A percentile compares a stretch with the other conserved stretches of the same genome.
phyloP scores from a whole-genome alignment of 1,139 yeast genomes.

The Cylindricascospora bacillispora region DNA sequence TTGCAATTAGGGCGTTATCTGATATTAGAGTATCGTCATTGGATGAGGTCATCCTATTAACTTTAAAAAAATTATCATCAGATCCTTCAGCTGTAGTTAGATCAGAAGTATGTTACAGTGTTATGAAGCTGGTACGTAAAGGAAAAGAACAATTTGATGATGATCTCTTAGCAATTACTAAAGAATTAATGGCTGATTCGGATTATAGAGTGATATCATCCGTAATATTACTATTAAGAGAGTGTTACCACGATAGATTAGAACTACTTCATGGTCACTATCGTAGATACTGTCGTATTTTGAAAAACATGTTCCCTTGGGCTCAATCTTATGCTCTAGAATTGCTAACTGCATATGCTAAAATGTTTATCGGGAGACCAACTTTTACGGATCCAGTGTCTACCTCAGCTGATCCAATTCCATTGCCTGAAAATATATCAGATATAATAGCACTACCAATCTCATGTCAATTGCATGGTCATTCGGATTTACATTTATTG shows the following conservation, averaged over 20 bases:
- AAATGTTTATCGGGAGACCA: constrained; percentile 48
- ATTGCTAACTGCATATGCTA: constrained; percentile 51
- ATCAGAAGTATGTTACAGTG: constrained; percentile 65
- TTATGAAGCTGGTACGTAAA: constrained; percentile 36
- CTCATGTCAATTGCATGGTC: constrained; percentile 35
- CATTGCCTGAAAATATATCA: constrained; percentile 32
- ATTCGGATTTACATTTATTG: constrained; percentile 46
- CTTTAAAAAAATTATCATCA: constrained; percentile 51
- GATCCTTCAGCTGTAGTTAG: constrained; percentile 77
- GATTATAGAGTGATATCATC: constrained; percentile 58
- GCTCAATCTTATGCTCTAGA: constrained; percentile 53
- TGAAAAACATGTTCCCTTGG: constrained; percentile 61
- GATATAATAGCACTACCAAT: constrained; percentile 30
- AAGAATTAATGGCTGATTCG: constrained; percentile 47
- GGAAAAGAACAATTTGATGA: constrained; percentile 30
- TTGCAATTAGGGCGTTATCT: constrained; percentile 68
- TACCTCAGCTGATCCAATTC: constrained; percentile 21
- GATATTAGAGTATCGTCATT: constrained; percentile 73
- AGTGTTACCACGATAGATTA: constrained; percentile 42
- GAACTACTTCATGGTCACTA: constrained; percentile 62
- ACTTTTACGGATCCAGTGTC: constrained; percentile 22
- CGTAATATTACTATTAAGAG: constrained; percentile 46
- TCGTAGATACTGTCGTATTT: constrained; percentile 43
- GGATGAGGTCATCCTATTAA: constrained; percentile 62
- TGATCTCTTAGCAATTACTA: constrained; percentile 39